A percentile compares a stretch with the other conserved stretches of the same genome.
These are phyloP conservation scores for Backusella westeae DNA, from an alignment of 192 early-diverging fungal species.

Conservation along the genomic window DNA sequence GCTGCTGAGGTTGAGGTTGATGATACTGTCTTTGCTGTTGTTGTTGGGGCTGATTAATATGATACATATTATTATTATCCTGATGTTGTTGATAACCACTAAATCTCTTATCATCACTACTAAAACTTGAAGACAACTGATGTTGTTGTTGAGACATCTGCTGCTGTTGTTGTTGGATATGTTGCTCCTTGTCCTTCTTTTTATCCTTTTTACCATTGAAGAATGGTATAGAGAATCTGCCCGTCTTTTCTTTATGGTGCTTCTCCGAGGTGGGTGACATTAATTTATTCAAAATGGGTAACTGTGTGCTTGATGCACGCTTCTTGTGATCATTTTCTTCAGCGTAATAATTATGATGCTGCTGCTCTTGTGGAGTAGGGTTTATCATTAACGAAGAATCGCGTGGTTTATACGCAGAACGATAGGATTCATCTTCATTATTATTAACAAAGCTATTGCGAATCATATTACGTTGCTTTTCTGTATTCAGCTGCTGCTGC, in stretches of 20 bases:
- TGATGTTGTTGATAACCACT: not conserved
- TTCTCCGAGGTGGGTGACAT: not conserved
- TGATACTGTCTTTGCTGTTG: conserved; percentile 4
- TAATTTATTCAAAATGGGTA: not conserved
- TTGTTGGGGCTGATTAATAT: not conserved
- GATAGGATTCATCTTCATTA: not conserved
- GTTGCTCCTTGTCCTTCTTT: conserved; percentile 7
- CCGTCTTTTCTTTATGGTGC: not conserved
- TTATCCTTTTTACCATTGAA: conserved; percentile 13
- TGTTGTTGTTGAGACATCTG: not conserved
- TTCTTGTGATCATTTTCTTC: not conserved
- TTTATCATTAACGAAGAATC: not conserved
- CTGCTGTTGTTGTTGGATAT: not conserved
- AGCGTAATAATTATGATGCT: not conserved
- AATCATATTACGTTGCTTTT: conserved; percentile 6
- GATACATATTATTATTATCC: not conserved
- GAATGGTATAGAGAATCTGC: conserved; percentile 1
- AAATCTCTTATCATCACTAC: not conserved
- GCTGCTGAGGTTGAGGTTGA: not conserved
- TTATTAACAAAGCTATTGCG: conserved; percentile 10
- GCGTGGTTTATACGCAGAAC: not conserved
- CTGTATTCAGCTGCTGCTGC: not conserved
- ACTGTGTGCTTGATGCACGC: not conserved
- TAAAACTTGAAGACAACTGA: not conserved
- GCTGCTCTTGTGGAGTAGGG: not conserved